phyloP scores from a whole-genome alignment of 306 rosid species.

The Rosa lucieae region DNA sequence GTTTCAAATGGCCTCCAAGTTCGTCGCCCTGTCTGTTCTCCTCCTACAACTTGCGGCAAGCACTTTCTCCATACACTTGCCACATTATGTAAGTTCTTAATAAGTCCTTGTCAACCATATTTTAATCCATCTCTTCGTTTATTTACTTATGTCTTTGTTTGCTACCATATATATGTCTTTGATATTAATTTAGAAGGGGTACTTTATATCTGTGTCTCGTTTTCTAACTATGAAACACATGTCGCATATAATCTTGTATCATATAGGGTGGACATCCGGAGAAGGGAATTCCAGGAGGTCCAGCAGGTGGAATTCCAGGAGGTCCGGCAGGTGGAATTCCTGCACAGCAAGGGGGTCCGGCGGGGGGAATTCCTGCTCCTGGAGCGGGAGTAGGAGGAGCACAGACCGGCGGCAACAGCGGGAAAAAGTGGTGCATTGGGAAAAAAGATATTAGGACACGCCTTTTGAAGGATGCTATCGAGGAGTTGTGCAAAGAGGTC shows the following conservation, averaged over 20 bases:
- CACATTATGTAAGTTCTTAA: background rate
- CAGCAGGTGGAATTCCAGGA: background rate
- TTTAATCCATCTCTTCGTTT: no score
- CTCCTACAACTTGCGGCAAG: background rate
- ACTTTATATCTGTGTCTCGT: background rate
- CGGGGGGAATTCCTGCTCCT: background rate
- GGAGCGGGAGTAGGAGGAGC: background rate
- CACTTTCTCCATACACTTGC: background rate
- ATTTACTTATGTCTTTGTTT: background rate
- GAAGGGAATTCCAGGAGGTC: background rate
- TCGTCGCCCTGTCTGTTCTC: background rate
- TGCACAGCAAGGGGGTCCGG: background rate
- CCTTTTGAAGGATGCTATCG: background rate
- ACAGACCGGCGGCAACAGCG: background rate
- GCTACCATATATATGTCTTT: background rate
- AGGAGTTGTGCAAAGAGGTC: background rate
- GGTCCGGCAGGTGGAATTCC: background rate
- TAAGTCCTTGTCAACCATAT: no score
- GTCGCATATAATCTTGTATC: background rate
- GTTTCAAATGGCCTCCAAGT: background rate
- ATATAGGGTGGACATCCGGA: background rate
- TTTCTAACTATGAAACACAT: background rate
- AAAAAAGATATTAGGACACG: background rate
- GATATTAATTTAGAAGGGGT: background rate
- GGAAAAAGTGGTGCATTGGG: conserved; percentile 1